A percentile compares a stretch with the other conserved stretches of the same genome.
Conservation (phyloP, 345 rosid genomes). For the Reutealis trisperma region DNA sequence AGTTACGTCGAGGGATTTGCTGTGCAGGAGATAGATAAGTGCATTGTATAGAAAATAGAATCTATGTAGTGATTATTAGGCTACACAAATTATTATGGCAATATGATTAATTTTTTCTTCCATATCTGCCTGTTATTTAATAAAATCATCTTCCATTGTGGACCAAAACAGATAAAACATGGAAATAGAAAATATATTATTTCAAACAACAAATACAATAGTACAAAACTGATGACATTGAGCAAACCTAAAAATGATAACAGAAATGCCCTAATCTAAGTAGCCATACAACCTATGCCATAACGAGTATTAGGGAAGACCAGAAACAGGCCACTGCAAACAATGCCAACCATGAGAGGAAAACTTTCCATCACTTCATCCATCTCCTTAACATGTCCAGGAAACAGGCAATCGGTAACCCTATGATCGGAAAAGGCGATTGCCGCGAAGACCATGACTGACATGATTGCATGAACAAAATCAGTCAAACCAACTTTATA, state of each 20-base stretch:
- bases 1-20: background rate
- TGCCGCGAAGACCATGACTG: slow-evolving; percentile 72
- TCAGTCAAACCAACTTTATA: slow-evolving; percentile 58
- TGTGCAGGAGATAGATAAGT: background rate
- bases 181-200: too few species aligned
- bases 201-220: background rate
- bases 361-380: slow-evolving; percentile 86
- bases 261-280: slow-evolving; percentile 17
- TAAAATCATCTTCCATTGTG: too few species aligned
- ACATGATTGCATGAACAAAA: slow-evolving; percentile 70
- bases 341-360: slow-evolving; percentile 71
- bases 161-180: too few species aligned
- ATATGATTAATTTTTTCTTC: background rate
- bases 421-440: slow-evolving; percentile 70
- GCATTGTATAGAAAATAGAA: slow-evolving; percentile 15
- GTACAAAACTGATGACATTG: background rate
- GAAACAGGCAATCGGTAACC: slow-evolving; percentile 59
- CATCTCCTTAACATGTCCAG: slow-evolving; percentile 69
- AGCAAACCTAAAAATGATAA: background rate
- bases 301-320: slow-evolving; percentile 63
- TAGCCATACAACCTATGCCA: slow-evolving; percentile 71
- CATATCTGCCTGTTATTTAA: background rate
- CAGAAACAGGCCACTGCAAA: slow-evolving; percentile 70
- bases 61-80: background rate
- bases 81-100: background rate